Base-by-base conservation (phyloP, 2,329 filamentous ascomycete genomes). In the Cercospora citrullina region DNA sequence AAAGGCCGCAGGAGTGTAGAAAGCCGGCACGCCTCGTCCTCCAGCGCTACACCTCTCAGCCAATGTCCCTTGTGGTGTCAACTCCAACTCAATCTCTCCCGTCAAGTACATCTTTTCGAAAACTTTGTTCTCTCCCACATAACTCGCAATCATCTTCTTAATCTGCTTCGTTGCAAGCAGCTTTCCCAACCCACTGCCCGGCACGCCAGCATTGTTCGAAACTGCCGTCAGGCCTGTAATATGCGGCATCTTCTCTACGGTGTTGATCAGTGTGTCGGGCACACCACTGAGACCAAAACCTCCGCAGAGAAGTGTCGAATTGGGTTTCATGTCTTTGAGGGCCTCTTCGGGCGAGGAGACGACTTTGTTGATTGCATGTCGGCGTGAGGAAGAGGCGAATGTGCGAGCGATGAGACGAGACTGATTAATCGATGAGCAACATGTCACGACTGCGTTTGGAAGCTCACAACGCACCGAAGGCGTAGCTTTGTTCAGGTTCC, bases 201-300 rank as follows among this genome's bases (percentile, higher is more conserved):
- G 87, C 31, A 88, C 84, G 28, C 91, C 91, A 7, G 91, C 91
- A 76, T 94, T 94, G 77, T 94, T 94, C 61, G 91, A 93, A 1
- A 94, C 89, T 21, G 90, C 91, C 0, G 90, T 93, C 31, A 94
- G 83, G 1, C 87, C 81, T 58, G 81, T 83, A 55, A 85, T 77
- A 61, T 79, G 83, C 4, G 89, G 86, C 5, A 83, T 81, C 5
- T 87, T 88, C 74, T 87, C 84, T 45, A 94, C 85, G 16, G 89
- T 88, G 48, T 87, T 83, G 74, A 93, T 93, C 6, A 93, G 81
- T 0, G 91, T 93, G 76, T 93, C 90, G 84, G 77, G 72, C 18
- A 93, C 90, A 71, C 91, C 91, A 73, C 90, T 94, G 12, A 94
- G 85, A n/a, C 92, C 92, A 77, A 94, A 94, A 1, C 91, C 92